A percentile compares a stretch with the other conserved stretches of the same genome.
Conservation (phyloP, 495 filamentous ascomycete genomes). For the Pseudevernia furfuracea region DNA sequence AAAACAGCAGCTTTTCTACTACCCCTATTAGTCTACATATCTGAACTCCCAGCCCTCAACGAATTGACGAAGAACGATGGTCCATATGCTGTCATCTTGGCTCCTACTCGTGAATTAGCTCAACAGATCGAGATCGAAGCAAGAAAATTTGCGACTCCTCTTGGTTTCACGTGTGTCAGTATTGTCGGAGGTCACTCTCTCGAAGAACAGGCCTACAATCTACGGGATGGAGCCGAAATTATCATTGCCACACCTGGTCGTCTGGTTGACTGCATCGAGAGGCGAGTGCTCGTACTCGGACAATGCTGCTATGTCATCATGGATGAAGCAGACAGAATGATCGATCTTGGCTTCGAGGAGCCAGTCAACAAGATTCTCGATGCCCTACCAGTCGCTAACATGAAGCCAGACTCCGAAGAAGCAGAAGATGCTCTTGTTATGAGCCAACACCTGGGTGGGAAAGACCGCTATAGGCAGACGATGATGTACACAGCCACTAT, state of each 20-base stretch:
- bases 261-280: conserved; percentile 93
- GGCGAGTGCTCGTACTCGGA: conserved; percentile 79
- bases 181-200: conserved; percentile 95
- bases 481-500: conserved; percentile 99
- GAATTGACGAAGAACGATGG: conserved; percentile 91
- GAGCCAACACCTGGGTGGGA: conserved; percentile 72
- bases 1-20: conserved; percentile 96
- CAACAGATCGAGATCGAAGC: conserved; percentile 97
- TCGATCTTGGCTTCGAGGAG: conserved; percentile 96
- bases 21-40: conserved; percentile 93
- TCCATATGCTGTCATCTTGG: conserved; percentile 91
- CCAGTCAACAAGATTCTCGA: conserved; percentile 97
- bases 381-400: conserved; percentile 88
- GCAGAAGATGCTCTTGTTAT: conserved; percentile 82
- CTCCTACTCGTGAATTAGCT: conserved; percentile 95
- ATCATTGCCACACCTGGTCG: conserved; percentile 97
- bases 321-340: conserved; percentile 99
- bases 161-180: conserved; percentile 92
- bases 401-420: conserved; percentile 93
- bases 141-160: conserved; percentile 81
- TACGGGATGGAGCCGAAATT: conserved; percentile 95
- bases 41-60: conserved; percentile 75
- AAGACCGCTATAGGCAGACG: conserved; percentile 88
- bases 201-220: conserved; percentile 87
- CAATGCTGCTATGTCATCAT: conserved; percentile 98